Base-by-base conservation (phyloP, 2,329 filamentous ascomycete genomes). In the Botryotinia convoluta region DNA sequence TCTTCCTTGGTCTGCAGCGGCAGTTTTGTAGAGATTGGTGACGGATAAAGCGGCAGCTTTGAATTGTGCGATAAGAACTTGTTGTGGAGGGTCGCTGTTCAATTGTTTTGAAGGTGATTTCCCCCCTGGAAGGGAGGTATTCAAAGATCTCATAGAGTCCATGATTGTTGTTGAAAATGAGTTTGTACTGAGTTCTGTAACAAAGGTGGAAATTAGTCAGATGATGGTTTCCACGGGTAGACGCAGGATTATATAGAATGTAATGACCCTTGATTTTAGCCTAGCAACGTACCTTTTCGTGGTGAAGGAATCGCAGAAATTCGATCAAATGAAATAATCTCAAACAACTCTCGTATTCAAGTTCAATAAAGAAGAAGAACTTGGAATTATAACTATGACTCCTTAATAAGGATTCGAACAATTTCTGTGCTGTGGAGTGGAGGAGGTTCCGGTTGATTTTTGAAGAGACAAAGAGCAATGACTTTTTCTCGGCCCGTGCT, bases 11-110 rank as follows among this genome's bases (percentile, higher is more conserved):
- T 93, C 92, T 45, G 90, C 87, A 20, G 93, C 92, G 4, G 95
- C 95, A 57, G 91, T 95, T 83, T 97, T 98, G 85, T 98, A 98
- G 22, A 99, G 90, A 80, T 97, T 97, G 65, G 96, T 98, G 72
- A 98, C 95, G 9, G 94, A 97, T 48, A 98, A 87, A 32, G 96
- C 96, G 48, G 96, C 96, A 26, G 92, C 90, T 82, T 94, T 96
- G 87, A 99, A 99, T 74, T 93, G 91, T 65, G 68, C 57, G 78
- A 95, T 91, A 73, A 98, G 89, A 65, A 98, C 89, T 80, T 90
- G 87, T 80, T 91, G 89, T 29, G 88, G 87, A 29, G 85, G 84
- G 63, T 86, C 85, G 74, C 79, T 81, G n/a, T 78, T 62, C 59
- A 77, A 78, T 69, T 82, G 81, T 74, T 82, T 86, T 77, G 84